Conservation (phyloP, 768 basidiomycete species). For the Pilatotrama ljubarskyi region DNA sequence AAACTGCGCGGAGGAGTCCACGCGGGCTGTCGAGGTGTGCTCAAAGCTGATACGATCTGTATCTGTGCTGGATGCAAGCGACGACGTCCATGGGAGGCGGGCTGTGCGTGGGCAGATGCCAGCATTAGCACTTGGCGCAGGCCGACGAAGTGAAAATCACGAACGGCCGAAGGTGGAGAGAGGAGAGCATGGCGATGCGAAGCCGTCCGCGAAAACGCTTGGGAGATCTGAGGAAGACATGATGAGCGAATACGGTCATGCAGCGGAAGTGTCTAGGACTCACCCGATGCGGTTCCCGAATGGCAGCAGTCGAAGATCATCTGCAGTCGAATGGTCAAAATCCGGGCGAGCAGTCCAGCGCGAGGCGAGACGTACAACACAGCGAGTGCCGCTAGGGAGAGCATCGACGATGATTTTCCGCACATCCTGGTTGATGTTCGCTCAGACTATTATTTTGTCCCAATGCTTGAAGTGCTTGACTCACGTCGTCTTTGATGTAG, state of each 20-base stretch:
- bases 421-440: conserved; percentile 17
- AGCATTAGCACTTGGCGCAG: neutral
- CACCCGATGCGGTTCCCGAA: conserved; percentile 19
- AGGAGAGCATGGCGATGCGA: conserved; percentile 1
- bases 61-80: neutral
- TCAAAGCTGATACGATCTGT: neutral
- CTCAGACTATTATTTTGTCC: neutral
- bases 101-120: neutral
- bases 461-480: neutral
- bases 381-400: conserved; percentile 23
- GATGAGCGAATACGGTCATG: neutral
- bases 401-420: conserved; percentile 25
- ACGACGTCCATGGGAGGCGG: neutral
- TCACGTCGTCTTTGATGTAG: conserved; percentile 32
- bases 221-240: conserved; percentile 10
- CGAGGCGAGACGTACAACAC: conserved; percentile 20
- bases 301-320: conserved; percentile 34
- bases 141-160: neutral
- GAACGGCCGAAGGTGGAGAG: conserved; percentile 1
- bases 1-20: neutral
- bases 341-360: too few species aligned
- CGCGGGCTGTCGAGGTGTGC: neutral
- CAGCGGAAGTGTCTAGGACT: neutral
- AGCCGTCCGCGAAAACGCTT: conserved; percentile 9
- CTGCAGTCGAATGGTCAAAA: conserved; percentile 6